Evolutionary conservation across 2,329 filamentous ascomycete species (phyloP).

Genomic region (Sphaerulina musiva): DNA sequence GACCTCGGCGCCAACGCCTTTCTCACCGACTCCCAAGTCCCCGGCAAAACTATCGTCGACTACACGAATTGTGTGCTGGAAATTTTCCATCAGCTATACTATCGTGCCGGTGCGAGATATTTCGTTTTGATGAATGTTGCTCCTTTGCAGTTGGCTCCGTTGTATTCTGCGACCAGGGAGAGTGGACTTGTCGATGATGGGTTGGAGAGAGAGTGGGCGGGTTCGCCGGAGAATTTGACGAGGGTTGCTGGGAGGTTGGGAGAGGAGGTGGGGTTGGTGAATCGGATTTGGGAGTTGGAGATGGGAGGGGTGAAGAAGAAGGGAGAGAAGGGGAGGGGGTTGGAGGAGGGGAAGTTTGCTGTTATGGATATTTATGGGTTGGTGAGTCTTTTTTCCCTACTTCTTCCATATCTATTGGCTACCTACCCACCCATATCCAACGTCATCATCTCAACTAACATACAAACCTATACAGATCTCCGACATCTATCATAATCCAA

Average conservation of each 20-base stretch:
- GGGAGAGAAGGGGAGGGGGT: constrained; percentile 44
- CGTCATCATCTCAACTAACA: too few species aligned
- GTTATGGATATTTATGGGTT: constrained; percentile 62
- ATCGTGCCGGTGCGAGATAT: constrained; percentile 54
- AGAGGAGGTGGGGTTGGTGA: constrained; percentile 46
- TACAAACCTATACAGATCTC: constrained; percentile 39
- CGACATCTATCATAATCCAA: constrained; percentile 59
- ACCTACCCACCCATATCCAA: too few species aligned
- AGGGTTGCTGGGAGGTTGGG: constrained; percentile 47
- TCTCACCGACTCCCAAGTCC: constrained; percentile 56
- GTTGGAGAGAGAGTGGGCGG: constrained; percentile 43
- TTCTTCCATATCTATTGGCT: too few species aligned
- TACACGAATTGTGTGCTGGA: constrained; percentile 60
- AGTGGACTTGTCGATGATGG: constrained; percentile 37
- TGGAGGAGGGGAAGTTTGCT: constrained; percentile 43
- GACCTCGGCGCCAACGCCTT: constrained; percentile 64
- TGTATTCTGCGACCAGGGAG: constrained; percentile 48
- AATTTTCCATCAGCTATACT: constrained; percentile 57
- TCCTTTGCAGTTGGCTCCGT: constrained; percentile 60
- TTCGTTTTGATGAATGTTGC: constrained; percentile 67
- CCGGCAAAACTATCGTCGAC: constrained; percentile 54
- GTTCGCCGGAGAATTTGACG: constrained; percentile 44
- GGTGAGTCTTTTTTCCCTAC: constrained; percentile 31
- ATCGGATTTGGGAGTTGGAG: constrained; percentile 48
- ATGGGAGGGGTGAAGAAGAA: constrained; percentile 39